Base-by-base conservation (phyloP, 2,329 filamentous ascomycete genomes). In the Microsporum canis region DNA sequence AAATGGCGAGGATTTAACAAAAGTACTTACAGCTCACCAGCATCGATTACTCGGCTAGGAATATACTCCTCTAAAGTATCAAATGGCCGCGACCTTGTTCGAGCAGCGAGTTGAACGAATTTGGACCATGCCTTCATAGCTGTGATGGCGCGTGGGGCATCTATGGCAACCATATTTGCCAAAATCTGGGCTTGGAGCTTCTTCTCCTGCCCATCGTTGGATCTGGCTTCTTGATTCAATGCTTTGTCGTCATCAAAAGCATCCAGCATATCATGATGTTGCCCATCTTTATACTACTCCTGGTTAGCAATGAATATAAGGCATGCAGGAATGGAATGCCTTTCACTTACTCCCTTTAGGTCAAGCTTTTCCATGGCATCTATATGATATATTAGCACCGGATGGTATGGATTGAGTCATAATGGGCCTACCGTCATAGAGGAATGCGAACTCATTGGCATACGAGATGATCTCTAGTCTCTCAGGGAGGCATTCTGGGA, bases 401-500 rank as follows among this genome's bases (percentile, higher is more conserved):
- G 23, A 59, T 12, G 5, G 56, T 29, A 10, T 23, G 29, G 12
- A n/a, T 53, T 12, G 12, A 33, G 31, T n/a, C 29, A 29, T 23
- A 14, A n/a, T 1, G 12, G 12, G 12, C 49, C 23, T 65, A 72
- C 71, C 71, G 63, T 77, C 75, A 64, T 76, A 69, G 5, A 77
- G 66, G 60, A 77, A 76, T 1, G 70, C 73, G 63, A 73, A 76
- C 61, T 78, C 76, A 41, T 75, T 73, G 0, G 71, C 72, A 63
- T 76, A 77, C 3, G 70, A 70, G 29, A 76, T 61, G 27, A 76
- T 67, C 62, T 76, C 74, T 1, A 78, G 65, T 36, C 75, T 65
- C 14, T 75, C 72, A 1, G 75, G 74, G 3, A 73, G 63, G 57
- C 71, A 73, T 57, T 77, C 75, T 3, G 74, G 74, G 6, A 76